Evolutionary conservation across 2,329 filamentous ascomycete genomes (phyloP), one percentile per base, ranked within the genome.

Genomic region (Hypoxylon sp.): DNA sequence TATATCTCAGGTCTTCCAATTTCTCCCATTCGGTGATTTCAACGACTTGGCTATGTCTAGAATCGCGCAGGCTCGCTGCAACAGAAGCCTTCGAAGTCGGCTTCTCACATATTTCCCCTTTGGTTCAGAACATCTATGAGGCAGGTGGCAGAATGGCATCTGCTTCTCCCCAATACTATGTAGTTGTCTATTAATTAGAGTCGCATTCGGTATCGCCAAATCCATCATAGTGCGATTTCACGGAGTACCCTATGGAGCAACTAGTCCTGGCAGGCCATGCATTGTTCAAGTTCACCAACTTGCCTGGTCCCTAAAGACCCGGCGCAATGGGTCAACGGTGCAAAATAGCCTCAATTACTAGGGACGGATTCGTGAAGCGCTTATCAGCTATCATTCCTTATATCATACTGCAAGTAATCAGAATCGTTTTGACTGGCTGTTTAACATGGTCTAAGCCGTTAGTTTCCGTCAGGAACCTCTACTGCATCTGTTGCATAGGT

Each of bases 61-160:
- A 55, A 42, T 47, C 51, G 25, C 51, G 47, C 50, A 55, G 43
- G 29, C 16, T 42, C 31, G 16, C 40, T 57, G 53, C 38, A 57
- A 59, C 48, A 59, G 56, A 59, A 59, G 46, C 25, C n/a, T 49
- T 51, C 38, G 15, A 51, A 36, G 46, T 19, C 29, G 12, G 46
- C 53, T 59, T 59, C 56, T 49, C 41, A 51, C 42, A 37, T 43
- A 57, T 57, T 59, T 59, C 56, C 56, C 16, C 9, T 57, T 59
- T 49, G 15, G 53, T 56, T 17, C 11, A 17, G 23, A 27, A 45
- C n/a, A 47, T 45, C 49, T 17, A 47, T 46, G 30, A 51, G 52
- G 55, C 31, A 58, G 46, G 55, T 58, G 32, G 37, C 26, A 54
- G 25, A 49, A 25, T 3, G 41, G 13, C 13, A 7, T 35, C 27